phyloP scores from a whole-genome alignment of 169 alveolate genomes.

The Condylostoma magnum region DNA sequence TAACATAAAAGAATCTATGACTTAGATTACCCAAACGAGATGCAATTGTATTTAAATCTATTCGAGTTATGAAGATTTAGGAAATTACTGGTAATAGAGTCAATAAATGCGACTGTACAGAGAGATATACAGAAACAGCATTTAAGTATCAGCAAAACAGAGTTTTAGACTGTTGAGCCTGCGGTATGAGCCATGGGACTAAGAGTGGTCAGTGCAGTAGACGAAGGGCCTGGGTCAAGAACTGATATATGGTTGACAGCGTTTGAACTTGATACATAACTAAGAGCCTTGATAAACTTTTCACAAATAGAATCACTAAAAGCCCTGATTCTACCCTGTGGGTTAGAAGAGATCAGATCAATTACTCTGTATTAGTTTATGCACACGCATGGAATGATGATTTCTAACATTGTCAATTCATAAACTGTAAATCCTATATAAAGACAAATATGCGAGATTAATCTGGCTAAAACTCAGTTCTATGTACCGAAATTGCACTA shows the following conservation, averaged over 20 bases:
- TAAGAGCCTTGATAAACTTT: slow-evolving; percentile 54
- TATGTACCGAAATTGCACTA: slow-evolving; percentile 4
- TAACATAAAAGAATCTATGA: too few relatives aligned
- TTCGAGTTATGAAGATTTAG: background rate
- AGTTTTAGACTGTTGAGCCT: background rate
- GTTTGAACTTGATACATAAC: slow-evolving; percentile 61
- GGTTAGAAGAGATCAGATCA: slow-evolving; percentile 71
- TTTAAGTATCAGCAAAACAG: background rate
- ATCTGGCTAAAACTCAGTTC: background rate
- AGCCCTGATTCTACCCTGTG: slow-evolving; percentile 58
- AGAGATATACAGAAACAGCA: slow-evolving; percentile 2
- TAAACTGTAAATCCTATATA: slow-evolving; percentile 23
- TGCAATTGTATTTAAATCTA: background rate
- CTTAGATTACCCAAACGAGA: background rate
- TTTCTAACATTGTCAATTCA: slow-evolving; percentile 61
- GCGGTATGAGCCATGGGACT: background rate
- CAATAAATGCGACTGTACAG: background rate
- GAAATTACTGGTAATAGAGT: background rate
- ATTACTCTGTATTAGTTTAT: slow-evolving; percentile 67
- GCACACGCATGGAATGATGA: slow-evolving; percentile 55
- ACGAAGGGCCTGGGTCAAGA: slow-evolving; percentile 48
- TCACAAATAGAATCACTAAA: slow-evolving; percentile 53
- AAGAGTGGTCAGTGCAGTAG: background rate
- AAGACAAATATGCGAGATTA: slow-evolving; percentile 25
- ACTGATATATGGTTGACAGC: slow-evolving; percentile 35